Base-by-base conservation (phyloP, 768 basidiomycete genomes). In the Lentinus brumalis region DNA sequence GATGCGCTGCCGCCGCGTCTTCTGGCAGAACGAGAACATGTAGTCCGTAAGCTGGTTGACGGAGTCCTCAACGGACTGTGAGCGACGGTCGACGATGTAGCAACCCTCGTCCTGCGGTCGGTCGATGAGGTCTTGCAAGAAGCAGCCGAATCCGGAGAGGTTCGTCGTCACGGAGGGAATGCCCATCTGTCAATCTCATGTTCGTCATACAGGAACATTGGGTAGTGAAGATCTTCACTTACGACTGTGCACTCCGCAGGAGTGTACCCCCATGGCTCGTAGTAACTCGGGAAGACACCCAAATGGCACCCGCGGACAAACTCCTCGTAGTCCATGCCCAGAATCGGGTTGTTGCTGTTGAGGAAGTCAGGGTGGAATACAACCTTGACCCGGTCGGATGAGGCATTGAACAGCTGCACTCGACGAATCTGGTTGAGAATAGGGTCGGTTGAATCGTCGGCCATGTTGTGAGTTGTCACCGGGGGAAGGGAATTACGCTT, bases 241-340 rank as follows among this genome's bases (percentile, higher is more conserved):
- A 91, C 89, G 40, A 99, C 97, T n/a, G 97, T 98, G 73, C 97
- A 98, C 73, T 98, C 96, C 1, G 96, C 96, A 0, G 96, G 96
- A 1, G 94, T 97, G 71, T 97, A 97, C 0, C 93, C 93, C 93
- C 93, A 94, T 3, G 94, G 94, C 77, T 96, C 92, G 72, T 97
- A 98, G 71, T 98, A 98, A 66, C 90, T 93, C 2, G 97, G 96
- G 84, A 99, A 99, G 42, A 99, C 96, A 50, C 97, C 97, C 51
- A 99, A 78, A 79, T 99, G 97, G 71, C 96, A 98, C 1, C 97
- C 97, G 64, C 97, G 81, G 40, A 98, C 97, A 70, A 99, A 99
- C 76, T 99, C 97, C 75, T 99, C 97, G 73, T 99, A 99, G 72
- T 99, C 97, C 60, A 99, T 81, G 2, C 95, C 96, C 18, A 99